phyloP scores from a whole-genome alignment of 805 yeast genomes.

The Candida montana region DNA sequence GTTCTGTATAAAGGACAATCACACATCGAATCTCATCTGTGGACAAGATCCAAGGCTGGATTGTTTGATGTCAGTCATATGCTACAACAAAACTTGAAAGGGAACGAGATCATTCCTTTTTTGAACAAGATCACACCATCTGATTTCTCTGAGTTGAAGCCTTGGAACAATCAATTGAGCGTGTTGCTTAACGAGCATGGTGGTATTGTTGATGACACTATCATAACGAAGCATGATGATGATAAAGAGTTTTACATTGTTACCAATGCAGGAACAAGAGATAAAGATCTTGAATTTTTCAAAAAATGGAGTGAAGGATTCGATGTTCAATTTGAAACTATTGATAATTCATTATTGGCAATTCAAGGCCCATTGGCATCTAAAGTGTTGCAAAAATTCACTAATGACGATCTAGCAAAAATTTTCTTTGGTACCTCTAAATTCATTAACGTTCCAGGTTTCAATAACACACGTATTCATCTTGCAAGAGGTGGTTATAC shows the following conservation, averaged over 20 bases:
- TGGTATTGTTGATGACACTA: constrained; percentile 88
- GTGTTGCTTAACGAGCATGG: constrained; percentile 73
- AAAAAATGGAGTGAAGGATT: constrained; percentile 39
- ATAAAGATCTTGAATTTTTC: constrained; percentile 67
- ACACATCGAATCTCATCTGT: constrained; percentile 88
- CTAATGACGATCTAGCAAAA: constrained; percentile 50
- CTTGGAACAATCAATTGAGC: constrained; percentile 65
- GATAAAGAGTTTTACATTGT: constrained; percentile 71
- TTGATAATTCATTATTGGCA: constrained; percentile 78
- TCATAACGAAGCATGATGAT: constrained; percentile 76
- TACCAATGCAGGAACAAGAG: constrained; percentile 94
- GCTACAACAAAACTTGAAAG: constrained; percentile 82
- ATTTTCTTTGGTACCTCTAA: constrained; percentile 68
- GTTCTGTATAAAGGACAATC: constrained; percentile 78
- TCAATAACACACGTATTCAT: constrained; percentile 46
- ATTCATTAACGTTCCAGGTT: constrained; percentile 24
- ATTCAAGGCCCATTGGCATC: constrained; percentile 89
- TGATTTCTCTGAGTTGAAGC: constrained; percentile 55
- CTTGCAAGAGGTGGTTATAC: constrained; percentile 96
- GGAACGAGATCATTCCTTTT: constrained; percentile 60
- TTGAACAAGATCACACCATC: constrained; percentile 85
- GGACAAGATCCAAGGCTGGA: constrained; percentile 89
- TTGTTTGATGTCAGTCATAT: constrained; percentile 95
- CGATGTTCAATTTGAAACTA: constrained; percentile 36
- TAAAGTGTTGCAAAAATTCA: constrained; percentile 56